A percentile compares a stretch with the other conserved stretches of the same genome.
phyloP scores from a whole-genome alignment of 179 eudicot genomes.

The Vitellaria paradoxa region DNA sequence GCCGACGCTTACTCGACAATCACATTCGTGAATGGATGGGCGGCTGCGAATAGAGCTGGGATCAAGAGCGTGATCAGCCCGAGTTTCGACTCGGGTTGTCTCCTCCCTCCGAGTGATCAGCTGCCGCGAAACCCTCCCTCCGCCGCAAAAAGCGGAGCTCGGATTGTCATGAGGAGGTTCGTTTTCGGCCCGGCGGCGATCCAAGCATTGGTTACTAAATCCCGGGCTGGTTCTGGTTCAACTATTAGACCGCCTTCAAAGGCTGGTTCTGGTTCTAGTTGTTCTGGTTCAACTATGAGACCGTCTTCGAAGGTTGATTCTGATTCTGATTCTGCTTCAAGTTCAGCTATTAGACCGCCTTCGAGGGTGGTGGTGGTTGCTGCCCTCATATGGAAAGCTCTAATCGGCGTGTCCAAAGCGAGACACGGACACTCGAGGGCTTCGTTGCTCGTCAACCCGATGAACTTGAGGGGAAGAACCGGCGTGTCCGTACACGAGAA shows the following conservation, averaged over 20 bases:
- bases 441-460: conserved; percentile 8
- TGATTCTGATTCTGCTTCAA: too few relatives aligned
- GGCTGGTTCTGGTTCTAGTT: conserved; percentile 8
- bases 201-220: background rate
- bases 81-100: conserved; percentile 10
- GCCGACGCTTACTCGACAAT: conserved; percentile 15
- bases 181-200: conserved; percentile 6
- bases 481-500: background rate
- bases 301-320: conserved; percentile 9
- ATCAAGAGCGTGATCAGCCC: background rate
- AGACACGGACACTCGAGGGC: conserved; percentile 10
- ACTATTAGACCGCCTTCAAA: background rate
- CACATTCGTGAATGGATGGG: conserved; percentile 24
- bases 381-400: conserved; percentile 25
- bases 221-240: background rate
- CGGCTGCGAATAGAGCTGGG: conserved; percentile 8
- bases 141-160: background rate
- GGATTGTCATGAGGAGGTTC: conserved; percentile 18
- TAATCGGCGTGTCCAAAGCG: background rate
- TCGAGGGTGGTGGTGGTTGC: conserved; percentile 7
- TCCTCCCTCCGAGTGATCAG: conserved; percentile 16
- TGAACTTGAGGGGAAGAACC: conserved; percentile 16
- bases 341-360: background rate
- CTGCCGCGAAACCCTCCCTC: conserved; percentile 1
- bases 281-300: background rate